phyloP scores from a whole-genome alignment of 768 basidiomycete species.

The Podaxis sp. region DNA sequence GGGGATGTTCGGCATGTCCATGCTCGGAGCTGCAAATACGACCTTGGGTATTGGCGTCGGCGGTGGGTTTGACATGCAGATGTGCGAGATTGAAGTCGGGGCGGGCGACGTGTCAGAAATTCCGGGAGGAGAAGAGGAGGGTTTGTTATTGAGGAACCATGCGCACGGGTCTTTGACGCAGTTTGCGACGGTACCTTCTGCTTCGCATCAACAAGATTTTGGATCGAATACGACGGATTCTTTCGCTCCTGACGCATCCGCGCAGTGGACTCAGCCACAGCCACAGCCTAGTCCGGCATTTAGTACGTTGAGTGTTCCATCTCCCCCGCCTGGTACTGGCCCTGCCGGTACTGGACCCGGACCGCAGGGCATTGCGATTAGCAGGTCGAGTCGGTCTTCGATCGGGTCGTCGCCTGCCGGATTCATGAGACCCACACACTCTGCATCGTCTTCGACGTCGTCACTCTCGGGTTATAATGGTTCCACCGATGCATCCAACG shows the following conservation, averaged over 20 bases:
- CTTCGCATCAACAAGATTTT: constrained; percentile 18
- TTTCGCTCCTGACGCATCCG: not conserved
- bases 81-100: constrained; percentile 60
- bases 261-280: constrained; percentile 38
- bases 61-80: constrained; percentile 44
- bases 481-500: constrained; percentile 8
- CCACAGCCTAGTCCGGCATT: constrained; percentile 39
- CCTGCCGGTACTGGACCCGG: constrained; percentile 13
- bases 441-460: constrained; percentile 29
- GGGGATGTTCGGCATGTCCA: constrained; percentile 25
- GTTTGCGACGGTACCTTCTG: constrained; percentile 4
- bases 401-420: constrained; percentile 25
- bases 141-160: constrained; percentile 34
- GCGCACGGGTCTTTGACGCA: constrained; percentile 9
- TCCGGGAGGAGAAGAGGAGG: constrained; percentile 56
- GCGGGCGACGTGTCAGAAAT: constrained; percentile 53
- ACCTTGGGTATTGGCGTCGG: constrained; percentile 20
- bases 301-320: constrained; percentile 35
- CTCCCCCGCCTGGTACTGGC: constrained; percentile 26
- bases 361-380: constrained; percentile 12
- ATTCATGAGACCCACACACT: constrained; percentile 23
- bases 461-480: constrained; percentile 21
- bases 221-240: constrained; percentile 20
- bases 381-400: constrained; percentile 26
- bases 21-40: constrained; percentile 7